Base-by-base conservation (phyloP, 306 rosid species). In the Inga laurina region DNA sequence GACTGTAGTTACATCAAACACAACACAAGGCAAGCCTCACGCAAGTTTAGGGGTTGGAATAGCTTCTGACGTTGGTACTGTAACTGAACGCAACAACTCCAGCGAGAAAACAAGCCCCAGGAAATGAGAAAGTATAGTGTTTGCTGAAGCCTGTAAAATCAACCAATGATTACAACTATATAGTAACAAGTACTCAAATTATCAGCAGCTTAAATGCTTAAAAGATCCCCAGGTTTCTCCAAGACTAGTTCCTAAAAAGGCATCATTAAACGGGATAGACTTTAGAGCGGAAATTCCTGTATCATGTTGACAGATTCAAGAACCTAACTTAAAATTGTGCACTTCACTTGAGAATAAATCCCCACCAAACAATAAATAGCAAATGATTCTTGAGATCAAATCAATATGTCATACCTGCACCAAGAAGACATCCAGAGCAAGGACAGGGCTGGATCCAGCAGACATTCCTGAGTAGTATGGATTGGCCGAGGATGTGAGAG, bases 51-150 rank as follows among this genome's bases (percentile, higher is more conserved):
- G 94, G 75, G 88, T 41, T 41, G 93, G 91, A 81, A 73, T 57
- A 76, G 85, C 77, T 75, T 97, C 97, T 5, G 92, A 73, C 70
- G 93, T 85, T 2, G 98, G 93, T 75, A 90, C 65, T 10, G 98
- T 91, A 79, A 97, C 98, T 0, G 97, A 91, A 75, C 99, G 92
- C 81, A 97, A 88, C 76, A 97, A 90, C 90, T 94, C 99, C 79
- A 94, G 75, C 1, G 99, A 94, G 93, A 84, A 94, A 77, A 91
- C 86, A 46, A 97, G 94, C 69, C 99, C 99, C 48, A 94, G 87
- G 88, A 97, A 97, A 88, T 97, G 99, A 46, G 99, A 97, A 69
- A 96, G 98, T 83, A 97, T 91, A 4, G 97, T 89, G 89, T 97
- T 97, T 4, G 99, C 99, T 1, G 99, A 91, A 81, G 99, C 99